Evolutionary conservation across 441 rosid genomes (phyloP).

Genomic region (Erysimum cheiri): DNA sequence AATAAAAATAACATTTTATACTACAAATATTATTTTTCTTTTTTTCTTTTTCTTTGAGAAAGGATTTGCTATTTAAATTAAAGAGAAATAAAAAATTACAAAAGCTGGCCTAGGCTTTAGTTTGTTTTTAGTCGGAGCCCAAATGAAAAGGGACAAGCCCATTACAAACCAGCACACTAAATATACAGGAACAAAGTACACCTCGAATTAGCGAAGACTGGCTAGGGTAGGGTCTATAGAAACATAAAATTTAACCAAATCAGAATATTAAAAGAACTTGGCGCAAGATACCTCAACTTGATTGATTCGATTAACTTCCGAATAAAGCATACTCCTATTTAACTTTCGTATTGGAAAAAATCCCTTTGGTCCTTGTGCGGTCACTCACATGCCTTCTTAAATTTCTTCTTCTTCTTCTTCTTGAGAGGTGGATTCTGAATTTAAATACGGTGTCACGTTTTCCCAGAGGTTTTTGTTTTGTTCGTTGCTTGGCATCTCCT

Average conservation of each 20-base stretch:
- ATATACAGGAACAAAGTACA: background rate
- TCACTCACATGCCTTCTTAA: constrained; percentile 33
- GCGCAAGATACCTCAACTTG: constrained; percentile 10
- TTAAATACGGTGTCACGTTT: constrained; percentile 14
- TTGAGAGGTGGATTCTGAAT: background rate
- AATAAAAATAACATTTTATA: too few relatives aligned
- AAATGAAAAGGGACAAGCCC: too few relatives aligned
- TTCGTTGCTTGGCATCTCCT: constrained; percentile 49
- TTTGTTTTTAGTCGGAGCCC: too few relatives aligned
- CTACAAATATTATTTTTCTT: too few relatives aligned
- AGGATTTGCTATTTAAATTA: too few relatives aligned
- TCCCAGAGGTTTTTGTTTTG: constrained; percentile 43
- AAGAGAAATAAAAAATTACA: too few relatives aligned
- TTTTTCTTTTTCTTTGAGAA: too few relatives aligned
- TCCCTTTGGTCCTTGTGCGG: constrained; percentile 20
- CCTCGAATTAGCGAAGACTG: background rate
- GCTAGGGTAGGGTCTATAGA: background rate
- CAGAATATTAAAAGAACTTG: constrained; percentile 21
- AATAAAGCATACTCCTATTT: constrained; percentile 43
- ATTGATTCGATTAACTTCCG: constrained; percentile 41
- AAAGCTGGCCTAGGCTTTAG: too few relatives aligned
- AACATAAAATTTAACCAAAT: background rate
- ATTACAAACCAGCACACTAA: too few relatives aligned
- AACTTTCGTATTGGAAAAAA: background rate
- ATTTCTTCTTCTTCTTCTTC: constrained; percentile 22